phyloP scores from a whole-genome alignment of 768 basidiomycete genomes.

The Serendipita sp. region DNA sequence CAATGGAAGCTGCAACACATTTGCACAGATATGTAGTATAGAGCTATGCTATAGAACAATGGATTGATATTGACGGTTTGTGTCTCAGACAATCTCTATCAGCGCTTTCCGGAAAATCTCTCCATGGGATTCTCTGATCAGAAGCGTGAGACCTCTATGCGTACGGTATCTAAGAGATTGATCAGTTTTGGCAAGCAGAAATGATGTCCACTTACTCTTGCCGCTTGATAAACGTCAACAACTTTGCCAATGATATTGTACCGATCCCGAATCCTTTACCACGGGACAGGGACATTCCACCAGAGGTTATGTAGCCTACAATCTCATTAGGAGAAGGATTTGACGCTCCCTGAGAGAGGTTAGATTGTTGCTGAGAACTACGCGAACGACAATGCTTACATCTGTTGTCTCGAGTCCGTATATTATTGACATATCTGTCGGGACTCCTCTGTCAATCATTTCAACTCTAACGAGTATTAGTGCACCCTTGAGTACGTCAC shows the following conservation, averaged over 20 bases:
- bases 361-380: too few relatives aligned
- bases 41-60: not conserved
- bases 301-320: constrained; percentile 75
- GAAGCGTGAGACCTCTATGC: not conserved
- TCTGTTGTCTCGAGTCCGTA: constrained; percentile 19
- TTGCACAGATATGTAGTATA: too few relatives aligned
- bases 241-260: constrained; percentile 39
- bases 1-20: not conserved
- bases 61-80: not conserved
- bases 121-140: not conserved
- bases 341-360: not conserved
- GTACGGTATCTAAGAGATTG: not conserved
- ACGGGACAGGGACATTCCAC: constrained; percentile 60
- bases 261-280: constrained; percentile 70
- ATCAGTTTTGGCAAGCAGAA: not conserved
- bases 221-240: constrained; percentile 21
- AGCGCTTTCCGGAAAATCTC: not conserved
- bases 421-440: constrained; percentile 57
- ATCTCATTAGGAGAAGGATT: constrained; percentile 23
- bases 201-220: not conserved
- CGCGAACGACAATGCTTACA: too few relatives aligned
- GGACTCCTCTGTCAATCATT: constrained; percentile 50
- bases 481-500: constrained; percentile 38
- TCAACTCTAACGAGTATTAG: constrained; percentile 49
- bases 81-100: not conserved